Evolutionary conservation across 1,284 basidiomycete genomes (phyloP).

Genomic region (Cutaneotrichosporon cyanovorans): DNA sequence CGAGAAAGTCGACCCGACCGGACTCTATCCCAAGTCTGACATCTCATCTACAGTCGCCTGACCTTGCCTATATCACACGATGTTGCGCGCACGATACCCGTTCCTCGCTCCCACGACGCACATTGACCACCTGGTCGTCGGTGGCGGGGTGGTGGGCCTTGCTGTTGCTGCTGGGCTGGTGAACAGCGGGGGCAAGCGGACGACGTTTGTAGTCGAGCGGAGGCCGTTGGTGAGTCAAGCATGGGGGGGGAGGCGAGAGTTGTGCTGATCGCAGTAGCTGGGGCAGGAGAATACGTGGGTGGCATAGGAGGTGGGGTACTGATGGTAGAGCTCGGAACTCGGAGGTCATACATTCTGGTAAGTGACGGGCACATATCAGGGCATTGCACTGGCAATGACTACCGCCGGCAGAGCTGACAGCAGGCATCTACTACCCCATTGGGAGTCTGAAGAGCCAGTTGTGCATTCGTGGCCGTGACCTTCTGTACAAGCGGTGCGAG

Average conservation of each 20-base stretch:
- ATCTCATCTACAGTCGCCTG: too few species aligned
- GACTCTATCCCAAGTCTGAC: too few species aligned
- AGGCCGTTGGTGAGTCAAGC: conserved; percentile 52
- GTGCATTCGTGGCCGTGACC: conserved; percentile 76
- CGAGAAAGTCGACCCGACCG: too few species aligned
- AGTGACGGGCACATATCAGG: conserved; percentile 1
- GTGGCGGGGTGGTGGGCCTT: conserved; percentile 84
- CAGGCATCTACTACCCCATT: conserved; percentile 57
- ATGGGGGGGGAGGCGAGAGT: too few species aligned
- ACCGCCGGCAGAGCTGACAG: not conserved
- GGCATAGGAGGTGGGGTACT: not conserved
- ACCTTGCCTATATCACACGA: too few species aligned
- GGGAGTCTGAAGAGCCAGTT: conserved; percentile 78
- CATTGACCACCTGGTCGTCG: conserved; percentile 88
- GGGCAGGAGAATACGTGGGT: conserved; percentile 76
- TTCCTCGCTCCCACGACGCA: conserved; percentile 59
- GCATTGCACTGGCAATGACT: not conserved
- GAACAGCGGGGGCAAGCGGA: conserved; percentile 58
- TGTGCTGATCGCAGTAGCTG: conserved; percentile 18
- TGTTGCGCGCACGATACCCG: conserved; percentile 20
- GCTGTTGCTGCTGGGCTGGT: conserved; percentile 73
- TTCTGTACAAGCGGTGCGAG: conserved; percentile 74
- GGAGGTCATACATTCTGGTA: conserved; percentile 89
- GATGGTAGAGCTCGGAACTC: conserved; percentile 77
- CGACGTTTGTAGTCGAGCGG: conserved; percentile 80